Evolutionary conservation across 208 protist genomes (phyloP), one percentile per base, ranked within the genome.

Genomic region (Crithidia bombi): DNA sequence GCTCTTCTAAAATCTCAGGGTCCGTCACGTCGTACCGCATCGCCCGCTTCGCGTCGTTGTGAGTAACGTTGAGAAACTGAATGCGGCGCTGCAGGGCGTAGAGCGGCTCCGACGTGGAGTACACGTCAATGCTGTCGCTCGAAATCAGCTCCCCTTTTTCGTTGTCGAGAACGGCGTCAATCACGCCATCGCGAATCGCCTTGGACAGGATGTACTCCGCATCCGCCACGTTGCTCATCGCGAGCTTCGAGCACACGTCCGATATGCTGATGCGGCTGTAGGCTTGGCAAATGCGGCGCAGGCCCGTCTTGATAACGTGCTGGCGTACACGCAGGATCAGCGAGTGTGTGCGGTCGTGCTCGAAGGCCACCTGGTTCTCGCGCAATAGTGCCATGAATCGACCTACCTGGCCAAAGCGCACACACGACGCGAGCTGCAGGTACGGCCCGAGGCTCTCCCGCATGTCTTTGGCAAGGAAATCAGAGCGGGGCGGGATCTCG

Each of bases 181-280:
- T 99, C 19, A 99, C 98, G 61, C 96, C 94, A 82, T 99, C 97
- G 66, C 88, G 90, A 59, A 99, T 99, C 33, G 98, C 98, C 85
- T 99, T 99, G 41, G 98, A 90, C 39, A 98, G 94, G 67, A 99
- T 99, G 81, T 97, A 98, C 88, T 99, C 96, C 9, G 95, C 96
- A 89, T 99, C 97, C 21, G 97, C 87, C 11, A 91, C 75, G 64
- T 94, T 96, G 70, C 98, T 97, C 65, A 99, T 96, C 6, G 94
- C 75, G 25, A 99, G 88, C 85, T 99, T 99, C 50, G 85, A 66
- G 73, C 93, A 97, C 61, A 99, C 86, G 59, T 99, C 98, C 2
- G 72, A 62, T 33, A 99, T 93, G 54, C 96, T 98, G 70, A 99
- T 99, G 65, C 96, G 88, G 38, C 96, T 98, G 78, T 99, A 99